Base-by-base conservation (phyloP, 2,329 filamentous ascomycete species). In the Colletotrichum graminicola region DNA sequence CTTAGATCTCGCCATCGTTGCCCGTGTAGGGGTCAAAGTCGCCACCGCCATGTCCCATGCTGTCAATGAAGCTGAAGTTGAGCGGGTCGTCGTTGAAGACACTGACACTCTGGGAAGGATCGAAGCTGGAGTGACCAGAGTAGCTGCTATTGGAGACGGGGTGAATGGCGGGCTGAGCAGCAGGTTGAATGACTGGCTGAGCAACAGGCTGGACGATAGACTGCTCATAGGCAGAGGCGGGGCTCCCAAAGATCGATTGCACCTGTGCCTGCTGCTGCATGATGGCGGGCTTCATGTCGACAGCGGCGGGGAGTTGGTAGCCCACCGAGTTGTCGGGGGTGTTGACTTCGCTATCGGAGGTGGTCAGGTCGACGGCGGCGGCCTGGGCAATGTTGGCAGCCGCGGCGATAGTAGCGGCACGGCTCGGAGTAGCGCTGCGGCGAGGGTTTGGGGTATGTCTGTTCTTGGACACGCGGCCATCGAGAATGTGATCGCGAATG, bases 1-100 rank as follows among this genome's bases (percentile, higher is more conserved):
- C 61, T 76, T 71, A 84, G 66, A 80, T 78, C 74, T 84, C 82
- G 52, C 81, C 82, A 18, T 83, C 81, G 5, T 75, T 74, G 26
- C 77, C 75, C 49, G 74, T 73, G 21, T 78, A 78, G 34, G 72
- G 62, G 51, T 64, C 49, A 51, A 55, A 29, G 54, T 11, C 59
- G 60, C 52, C 21, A 67, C 54, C 51, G 39, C 36, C 51, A 32
- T 26, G 62, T 18, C 39, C 57, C 45, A 57, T 59, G 56, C 26
- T 61, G 54, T 60, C 49, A 47, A 49, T 59, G 14, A 75, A 70
- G 54, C 66, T 72, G 11, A 65, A 65, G 47, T 54, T 45, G 56
- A 41, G 23, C 36, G 39, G 32, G 4, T 72, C 59, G 5, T 72
- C 54, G 54, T 68, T 63, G 51, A 55, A 60, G 10, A 34, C 12